Conservation (phyloP, 768 basidiomycete genomes). For the Ephemerocybe angulata region DNA sequence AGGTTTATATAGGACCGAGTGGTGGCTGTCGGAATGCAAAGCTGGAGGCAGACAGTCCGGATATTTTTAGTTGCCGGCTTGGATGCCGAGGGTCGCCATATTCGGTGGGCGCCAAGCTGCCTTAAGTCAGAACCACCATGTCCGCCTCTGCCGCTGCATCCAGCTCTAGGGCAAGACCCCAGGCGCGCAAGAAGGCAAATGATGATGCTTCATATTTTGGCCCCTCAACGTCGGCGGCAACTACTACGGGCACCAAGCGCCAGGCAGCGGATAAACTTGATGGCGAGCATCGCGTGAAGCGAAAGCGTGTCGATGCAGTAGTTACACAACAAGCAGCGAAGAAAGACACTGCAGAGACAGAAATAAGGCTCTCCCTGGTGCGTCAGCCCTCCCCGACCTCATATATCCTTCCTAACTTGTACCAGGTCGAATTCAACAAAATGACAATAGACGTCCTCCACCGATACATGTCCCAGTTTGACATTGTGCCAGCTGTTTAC, state of each 20-base stretch:
- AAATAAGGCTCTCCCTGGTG: constrained; percentile 41
- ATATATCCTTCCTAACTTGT: background rate
- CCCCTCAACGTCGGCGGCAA: constrained; percentile 39
- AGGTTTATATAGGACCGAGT: constrained; percentile 9
- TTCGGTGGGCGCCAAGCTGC: no score
- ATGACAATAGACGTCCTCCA: constrained; percentile 64
- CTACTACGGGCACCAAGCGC: constrained; percentile 52
- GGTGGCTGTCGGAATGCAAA: constrained; percentile 1
- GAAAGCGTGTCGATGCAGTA: constrained; percentile 60
- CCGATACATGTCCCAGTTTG: constrained; percentile 69
- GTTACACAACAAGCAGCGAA: constrained; percentile 20
- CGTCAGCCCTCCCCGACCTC: constrained; percentile 13
- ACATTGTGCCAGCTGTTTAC: constrained; percentile 65
- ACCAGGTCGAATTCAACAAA: constrained; percentile 71
- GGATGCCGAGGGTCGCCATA: constrained; percentile 5
- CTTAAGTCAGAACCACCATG: constrained; percentile 23
- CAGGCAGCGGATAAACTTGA: constrained; percentile 65
- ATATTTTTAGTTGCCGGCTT: constrained; percentile 10
- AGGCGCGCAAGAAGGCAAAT: constrained; percentile 58
- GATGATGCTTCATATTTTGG: constrained; percentile 73
- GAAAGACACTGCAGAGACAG: constrained; percentile 36
- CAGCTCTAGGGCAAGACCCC: constrained; percentile 59
- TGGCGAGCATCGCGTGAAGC: constrained; percentile 70
- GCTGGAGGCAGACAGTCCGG: background rate
- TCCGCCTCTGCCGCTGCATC: constrained; percentile 33